phyloP scores from a whole-genome alignment of 441 rosid species.

The Syzygium malaccense region DNA sequence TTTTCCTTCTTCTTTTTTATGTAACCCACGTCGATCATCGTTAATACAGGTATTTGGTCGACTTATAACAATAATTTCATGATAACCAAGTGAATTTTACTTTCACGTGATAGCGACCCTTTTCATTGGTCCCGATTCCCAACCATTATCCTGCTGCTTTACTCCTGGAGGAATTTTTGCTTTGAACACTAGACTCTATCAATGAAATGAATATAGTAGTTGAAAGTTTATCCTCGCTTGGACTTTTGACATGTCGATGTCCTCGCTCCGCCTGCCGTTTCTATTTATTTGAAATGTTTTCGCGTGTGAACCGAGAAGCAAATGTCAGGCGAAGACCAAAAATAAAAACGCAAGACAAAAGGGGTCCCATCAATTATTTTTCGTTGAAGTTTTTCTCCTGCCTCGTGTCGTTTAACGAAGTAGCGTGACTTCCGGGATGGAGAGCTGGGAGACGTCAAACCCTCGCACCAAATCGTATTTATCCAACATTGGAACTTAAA shows the following conservation, averaged over 20 bases:
- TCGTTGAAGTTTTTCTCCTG: neutral
- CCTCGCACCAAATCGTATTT: neutral
- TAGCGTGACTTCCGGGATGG: neutral
- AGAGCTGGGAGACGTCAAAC: neutral
- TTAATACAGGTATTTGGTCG: neutral
- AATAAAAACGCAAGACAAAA: neutral
- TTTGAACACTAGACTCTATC: no score
- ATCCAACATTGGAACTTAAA: neutral
- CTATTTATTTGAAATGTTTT: neutral
- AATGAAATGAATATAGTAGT: neutral
- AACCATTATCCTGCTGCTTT: neutral
- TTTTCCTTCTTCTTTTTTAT: neutral
- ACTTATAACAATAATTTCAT: neutral
- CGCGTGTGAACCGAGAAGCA: neutral
- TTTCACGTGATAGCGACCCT: neutral
- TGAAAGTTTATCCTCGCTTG: neutral
- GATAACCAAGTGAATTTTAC: neutral
- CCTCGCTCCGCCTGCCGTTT: neutral
- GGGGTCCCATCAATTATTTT: neutral
- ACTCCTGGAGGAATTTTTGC: neutral
- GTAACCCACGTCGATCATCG: rapidly evolving
- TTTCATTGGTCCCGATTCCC: neutral
- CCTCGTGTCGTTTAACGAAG: neutral
- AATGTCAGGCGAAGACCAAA: neutral
- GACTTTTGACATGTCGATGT: neutral